Evolutionary conservation across 306 rosid species (phyloP).

Genomic region (Pyrus pyrifolia): DNA sequence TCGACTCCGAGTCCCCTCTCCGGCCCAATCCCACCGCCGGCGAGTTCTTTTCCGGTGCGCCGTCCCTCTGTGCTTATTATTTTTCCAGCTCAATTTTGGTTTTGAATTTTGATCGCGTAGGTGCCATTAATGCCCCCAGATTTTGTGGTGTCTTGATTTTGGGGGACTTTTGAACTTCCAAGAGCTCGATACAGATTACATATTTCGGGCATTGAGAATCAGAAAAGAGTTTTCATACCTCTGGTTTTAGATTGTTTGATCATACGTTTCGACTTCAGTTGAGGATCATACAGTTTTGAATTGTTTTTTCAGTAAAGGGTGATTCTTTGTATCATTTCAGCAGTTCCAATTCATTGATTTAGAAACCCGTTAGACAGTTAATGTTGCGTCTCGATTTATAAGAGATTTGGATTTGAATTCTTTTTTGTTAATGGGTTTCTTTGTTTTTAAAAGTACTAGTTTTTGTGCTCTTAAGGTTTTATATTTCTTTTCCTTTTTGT

Average conservation of each 20-base stretch:
- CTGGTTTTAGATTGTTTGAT: neutral
- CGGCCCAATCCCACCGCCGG: slow-evolving; percentile 54
- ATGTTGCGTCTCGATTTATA: neutral
- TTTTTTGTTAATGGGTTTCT: neutral
- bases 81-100: neutral
- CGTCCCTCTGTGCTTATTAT: slow-evolving; percentile 2
- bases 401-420: neutral
- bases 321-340: neutral
- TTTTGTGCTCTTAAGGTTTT: neutral
- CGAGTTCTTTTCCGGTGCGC: slow-evolving; percentile 66
- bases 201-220: neutral
- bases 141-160: neutral
- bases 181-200: neutral
- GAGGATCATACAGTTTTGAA: neutral
- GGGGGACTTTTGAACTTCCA: neutral
- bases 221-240: neutral
- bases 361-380: neutral
- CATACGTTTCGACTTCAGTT: neutral
- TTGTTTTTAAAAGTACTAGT: neutral
- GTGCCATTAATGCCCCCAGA: neutral
- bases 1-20: slow-evolving; percentile 45
- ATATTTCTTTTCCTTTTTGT: neutral
- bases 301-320: neutral
- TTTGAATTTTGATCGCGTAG: neutral
- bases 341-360: neutral